Base-by-base conservation (phyloP, 176 grass and related monocot species). In the Pharus latifolius region DNA sequence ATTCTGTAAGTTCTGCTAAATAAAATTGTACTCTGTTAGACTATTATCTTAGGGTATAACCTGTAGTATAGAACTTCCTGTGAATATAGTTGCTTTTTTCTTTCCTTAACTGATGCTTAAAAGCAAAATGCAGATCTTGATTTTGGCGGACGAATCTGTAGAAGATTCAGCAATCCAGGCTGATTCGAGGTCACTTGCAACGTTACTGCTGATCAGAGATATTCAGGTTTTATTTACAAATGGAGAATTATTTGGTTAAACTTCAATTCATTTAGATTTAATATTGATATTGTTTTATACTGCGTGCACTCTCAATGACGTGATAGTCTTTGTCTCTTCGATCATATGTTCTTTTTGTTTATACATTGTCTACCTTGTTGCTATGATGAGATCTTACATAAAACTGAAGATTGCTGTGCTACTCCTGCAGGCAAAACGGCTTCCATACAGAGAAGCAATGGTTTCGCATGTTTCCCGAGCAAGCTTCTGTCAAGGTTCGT, bases 121-220 rank as follows among this genome's bases (percentile, higher is more conserved):
- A 43, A 35, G 26, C 16, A 66, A 60, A 45, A 56, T 72, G 60
- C 62, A 87, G 77, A 91, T 91, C 65, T 74, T 91, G 45, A 91
- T 84, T 84, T 87, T 87, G 73, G 84, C 81, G 33, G 88, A 91
- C 33, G 84, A 87, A 53, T 91, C 80, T 51, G 81, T 87, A 14
- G 81, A 91, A 84, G 84, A 91, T 76, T 91, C 84, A 37, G 77
- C 84, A 82, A 91, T 87, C 26, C 84, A 91, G 72, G 84, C 81
- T 70, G 88, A 91, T 80, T 91, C 81, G 10, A 87, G 88, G 63
- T 91, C 88, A 28, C 84, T 91, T 78, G 88, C 88, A 53, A 91
- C 88, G 1, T 68, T 91, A 53, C 45, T 87, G 67, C 45, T 91
- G 38, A 91, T 84, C 34, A 87, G 80, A 73, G 88, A 87, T 77